Evolutionary conservation across 805 yeast species (phyloP), one percentile per base, ranked within the genome.

Genomic region (Osmozyma mogii): DNA sequence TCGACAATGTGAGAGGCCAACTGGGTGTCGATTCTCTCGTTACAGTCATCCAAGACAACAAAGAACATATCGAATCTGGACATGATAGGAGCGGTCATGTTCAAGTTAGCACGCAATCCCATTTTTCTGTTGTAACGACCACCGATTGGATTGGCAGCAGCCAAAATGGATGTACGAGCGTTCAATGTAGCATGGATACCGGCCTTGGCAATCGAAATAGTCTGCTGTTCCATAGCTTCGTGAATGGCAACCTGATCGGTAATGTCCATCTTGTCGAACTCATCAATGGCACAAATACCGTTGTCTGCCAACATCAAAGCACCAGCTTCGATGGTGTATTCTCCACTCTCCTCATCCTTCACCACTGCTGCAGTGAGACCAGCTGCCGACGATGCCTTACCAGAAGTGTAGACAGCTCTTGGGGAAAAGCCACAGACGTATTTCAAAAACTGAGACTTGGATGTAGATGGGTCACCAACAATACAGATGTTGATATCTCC

Each of bases 161-260:
- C 98, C 28, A 92, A 61, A 45, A 92, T 92, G 0, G 96, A 85
- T 0, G 98, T 85, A 49, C 98, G 72, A 1, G 98, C 98, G 54
- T 92, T 92, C 47, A 92, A 65, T 1, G 98, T 92, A 2, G 98
- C 97, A 50, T 92, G 96, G 40, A 92, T 92, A 50, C 98, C 98
- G 1, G 98, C 98, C 55, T 92, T 92, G 8, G 98, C 96, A 49
- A 92, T 92, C 10, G 96, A 88, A 43, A 92, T 92, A 0, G 98
- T 92, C 58, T 92, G 98, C 61, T 92, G 98, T 69, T 92, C 98
- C 98, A 92, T 92, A 15, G 97, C 98, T 63, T 92, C 98, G 61
- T 92, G 98, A 62, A 92, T 89, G 3, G 97, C 97, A 32, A 92
- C 97, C 60, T 92, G 97, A 58, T 92, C 97, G 1, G 78, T 59